phyloP scores from a whole-genome alignment of 805 yeast species.

The Metschnikowia kofuensis region DNA sequence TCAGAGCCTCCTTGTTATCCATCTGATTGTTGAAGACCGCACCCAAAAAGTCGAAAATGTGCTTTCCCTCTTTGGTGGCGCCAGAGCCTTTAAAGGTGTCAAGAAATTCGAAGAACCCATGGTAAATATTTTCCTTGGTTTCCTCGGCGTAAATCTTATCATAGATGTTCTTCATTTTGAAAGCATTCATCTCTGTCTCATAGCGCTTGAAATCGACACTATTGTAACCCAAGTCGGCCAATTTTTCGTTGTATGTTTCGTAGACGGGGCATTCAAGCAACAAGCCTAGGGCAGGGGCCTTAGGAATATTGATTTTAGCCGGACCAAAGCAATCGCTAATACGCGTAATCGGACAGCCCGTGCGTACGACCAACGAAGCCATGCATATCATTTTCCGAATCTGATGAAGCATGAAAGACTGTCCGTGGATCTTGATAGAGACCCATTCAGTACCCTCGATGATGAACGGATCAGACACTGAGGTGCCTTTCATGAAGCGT shows the following conservation, averaged over 20 bases:
- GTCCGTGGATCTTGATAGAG: slow-evolving; percentile 94
- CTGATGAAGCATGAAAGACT: slow-evolving; percentile 97
- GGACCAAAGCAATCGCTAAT: slow-evolving; percentile 74
- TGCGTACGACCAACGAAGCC: slow-evolving; percentile 82
- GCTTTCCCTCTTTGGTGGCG: slow-evolving; percentile 38
- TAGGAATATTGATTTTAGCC: slow-evolving; percentile 83
- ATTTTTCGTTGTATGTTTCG: slow-evolving; percentile 72
- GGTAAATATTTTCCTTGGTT: slow-evolving; percentile 78
- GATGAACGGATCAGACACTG: slow-evolving; percentile 83
- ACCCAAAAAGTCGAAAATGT: slow-evolving; percentile 57
- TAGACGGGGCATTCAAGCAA: slow-evolving; percentile 89
- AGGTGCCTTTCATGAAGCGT: slow-evolving; percentile 75
- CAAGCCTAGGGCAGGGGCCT: slow-evolving; percentile 95
- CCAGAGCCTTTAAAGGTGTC: slow-evolving; percentile 61
- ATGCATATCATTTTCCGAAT: slow-evolving; percentile 97
- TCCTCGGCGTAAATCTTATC: slow-evolving; percentile 92
- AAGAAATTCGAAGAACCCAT: slow-evolving; percentile 87
- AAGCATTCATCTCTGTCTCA: slow-evolving; percentile 70
- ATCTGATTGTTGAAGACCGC: slow-evolving; percentile 33
- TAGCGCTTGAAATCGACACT: slow-evolving; percentile 66
- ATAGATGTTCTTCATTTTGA: slow-evolving; percentile 85
- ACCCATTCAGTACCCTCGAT: slow-evolving; percentile 96
- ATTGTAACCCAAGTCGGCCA: slow-evolving; percentile 74
- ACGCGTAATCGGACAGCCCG: slow-evolving; percentile 77
- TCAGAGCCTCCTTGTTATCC: slow-evolving; percentile 15